Percentiles rank a stretch among this genome's conserved stretches.
These are phyloP conservation scores for Pleurotus salmoneostramineus DNA, from an alignment of 768 basidiomycete genomes.

Conservation along the genomic window DNA sequence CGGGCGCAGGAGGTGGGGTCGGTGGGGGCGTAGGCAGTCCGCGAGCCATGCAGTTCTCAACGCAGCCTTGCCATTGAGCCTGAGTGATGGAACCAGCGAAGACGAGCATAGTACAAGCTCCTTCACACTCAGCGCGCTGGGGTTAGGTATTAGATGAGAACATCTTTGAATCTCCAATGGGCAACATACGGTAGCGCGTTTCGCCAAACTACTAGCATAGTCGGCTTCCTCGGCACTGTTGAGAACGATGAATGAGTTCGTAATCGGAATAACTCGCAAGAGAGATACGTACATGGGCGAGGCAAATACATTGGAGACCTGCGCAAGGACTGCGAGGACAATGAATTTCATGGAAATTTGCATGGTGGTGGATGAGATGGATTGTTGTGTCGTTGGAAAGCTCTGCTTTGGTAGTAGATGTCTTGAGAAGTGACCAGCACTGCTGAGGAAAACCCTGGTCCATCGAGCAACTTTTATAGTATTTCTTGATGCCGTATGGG, in stretches of 20 bases:
- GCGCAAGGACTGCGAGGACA: not conserved
- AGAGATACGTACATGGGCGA: not conserved
- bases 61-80: not conserved
- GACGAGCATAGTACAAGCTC: not conserved
- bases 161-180: not conserved
- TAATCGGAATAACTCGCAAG: not conserved
- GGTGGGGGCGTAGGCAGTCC: not conserved
- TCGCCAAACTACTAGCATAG: not conserved
- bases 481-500: too few species aligned
- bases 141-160: not conserved
- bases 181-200: not conserved
- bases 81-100: not conserved
- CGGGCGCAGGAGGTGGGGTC: not conserved
- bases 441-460: not conserved
- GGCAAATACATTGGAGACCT: not conserved
- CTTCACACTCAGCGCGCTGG: not conserved
- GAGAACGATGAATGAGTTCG: not conserved
- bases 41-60: not conserved
- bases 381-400: not conserved
- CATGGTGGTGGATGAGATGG: not conserved
- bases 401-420: not conserved
- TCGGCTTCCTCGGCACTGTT: not conserved
- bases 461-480: not conserved
- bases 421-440: slow-evolving; percentile 5
- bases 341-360: slow-evolving; percentile 3